These are phyloP conservation scores for Cladosporium sphaerospermum DNA, from an alignment of 2,329 filamentous ascomycete genomes.

Conservation along the genomic window DNA sequence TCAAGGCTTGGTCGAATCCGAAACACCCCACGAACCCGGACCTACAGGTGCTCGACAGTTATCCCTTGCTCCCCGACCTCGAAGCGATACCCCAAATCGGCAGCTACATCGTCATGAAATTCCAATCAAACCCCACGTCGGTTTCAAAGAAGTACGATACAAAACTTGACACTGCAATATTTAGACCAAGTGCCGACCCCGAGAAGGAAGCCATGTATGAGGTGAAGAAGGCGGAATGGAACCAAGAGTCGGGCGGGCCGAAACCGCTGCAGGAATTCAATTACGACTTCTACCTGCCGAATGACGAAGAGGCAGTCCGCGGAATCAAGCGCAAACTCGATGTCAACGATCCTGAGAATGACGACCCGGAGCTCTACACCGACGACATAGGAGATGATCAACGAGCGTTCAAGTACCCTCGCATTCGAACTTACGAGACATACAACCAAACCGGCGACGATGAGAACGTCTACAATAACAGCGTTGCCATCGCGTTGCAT, in stretches of 20 bases:
- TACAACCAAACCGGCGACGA: constrained; percentile 46
- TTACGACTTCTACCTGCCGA: constrained; percentile 55
- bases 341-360: constrained; percentile 46
- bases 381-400: constrained; percentile 33
- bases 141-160: constrained; percentile 47
- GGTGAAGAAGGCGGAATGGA: constrained; percentile 41
- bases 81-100: constrained; percentile 54
- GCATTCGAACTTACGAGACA: constrained; percentile 56
- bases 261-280: constrained; percentile 51
- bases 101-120: constrained; percentile 56
- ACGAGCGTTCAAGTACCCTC: constrained; percentile 49
- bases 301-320: constrained; percentile 40
- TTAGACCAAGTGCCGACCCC: constrained; percentile 45
- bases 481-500: constrained; percentile 52
- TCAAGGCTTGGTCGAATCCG: constrained; percentile 54
- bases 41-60: constrained; percentile 53
- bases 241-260: constrained; percentile 44
- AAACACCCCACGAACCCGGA: constrained; percentile 53
- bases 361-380: constrained; percentile 46
- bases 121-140: constrained; percentile 52
- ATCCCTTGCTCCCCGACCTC: constrained; percentile 56
- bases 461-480: constrained; percentile 49
- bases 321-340: constrained; percentile 53
- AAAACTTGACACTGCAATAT: constrained; percentile 53
- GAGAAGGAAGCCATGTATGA: constrained; percentile 46